Conservation (phyloP, 805 yeast genomes). For the Cyberlindnera meyerae region DNA sequence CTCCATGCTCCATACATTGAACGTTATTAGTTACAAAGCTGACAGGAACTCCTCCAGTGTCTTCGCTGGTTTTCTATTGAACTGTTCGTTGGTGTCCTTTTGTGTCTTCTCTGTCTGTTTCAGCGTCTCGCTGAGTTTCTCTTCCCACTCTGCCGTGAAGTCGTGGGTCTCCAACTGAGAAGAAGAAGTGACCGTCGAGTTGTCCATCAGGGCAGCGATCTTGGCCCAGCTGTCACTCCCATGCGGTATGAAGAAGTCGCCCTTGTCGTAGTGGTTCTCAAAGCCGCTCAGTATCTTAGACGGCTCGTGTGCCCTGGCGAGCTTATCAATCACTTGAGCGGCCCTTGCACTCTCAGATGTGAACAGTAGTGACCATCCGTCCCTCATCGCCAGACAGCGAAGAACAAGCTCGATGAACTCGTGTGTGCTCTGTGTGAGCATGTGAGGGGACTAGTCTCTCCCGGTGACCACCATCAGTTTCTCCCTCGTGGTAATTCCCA, state of each 20-base stretch:
- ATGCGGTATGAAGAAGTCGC: constrained; percentile 39
- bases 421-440: constrained; percentile 21
- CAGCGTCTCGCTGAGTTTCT: too few relatives aligned
- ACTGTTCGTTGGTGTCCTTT: too few relatives aligned
- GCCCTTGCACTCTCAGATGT: background rate
- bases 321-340: background rate
- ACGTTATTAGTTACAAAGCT: too few relatives aligned
- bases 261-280: constrained; percentile 19
- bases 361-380: constrained; percentile 11
- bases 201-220: constrained; percentile 32
- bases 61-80: too few relatives aligned
- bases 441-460: constrained; percentile 1
- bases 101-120: too few relatives aligned
- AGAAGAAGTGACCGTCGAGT: too few relatives aligned
- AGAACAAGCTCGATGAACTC: constrained; percentile 34
- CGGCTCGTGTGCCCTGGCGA: background rate
- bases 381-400: constrained; percentile 12
- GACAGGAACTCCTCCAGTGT: too few relatives aligned
- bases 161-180: too few relatives aligned
- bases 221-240: constrained; percentile 51
- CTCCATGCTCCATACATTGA: too few relatives aligned
- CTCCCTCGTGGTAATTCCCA: too few relatives aligned
- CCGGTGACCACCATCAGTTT: constrained; percentile 1
- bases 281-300: background rate
- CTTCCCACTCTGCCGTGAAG: too few relatives aligned